Evolutionary conservation across 2,329 filamentous ascomycete species (phyloP), one percentile per base, ranked within the genome.

Genomic region (Penicillium sp.): DNA sequence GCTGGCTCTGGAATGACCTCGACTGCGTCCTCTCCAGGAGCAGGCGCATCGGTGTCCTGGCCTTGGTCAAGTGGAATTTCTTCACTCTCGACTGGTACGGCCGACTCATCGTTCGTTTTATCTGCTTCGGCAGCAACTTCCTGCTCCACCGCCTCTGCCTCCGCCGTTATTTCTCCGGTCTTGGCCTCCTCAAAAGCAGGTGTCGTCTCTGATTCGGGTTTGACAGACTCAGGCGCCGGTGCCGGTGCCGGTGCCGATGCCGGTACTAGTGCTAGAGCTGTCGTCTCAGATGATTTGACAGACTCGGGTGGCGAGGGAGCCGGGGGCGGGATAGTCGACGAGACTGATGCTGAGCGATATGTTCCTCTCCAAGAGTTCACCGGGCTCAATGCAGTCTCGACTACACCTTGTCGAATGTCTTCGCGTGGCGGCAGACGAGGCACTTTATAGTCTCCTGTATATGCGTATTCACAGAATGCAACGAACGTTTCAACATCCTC

Each of bases 381-480:
- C 9, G 56, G 38, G 42, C 49, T 57, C 1, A 45, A 18, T 13
- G 51, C 50, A 21, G 29, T 47, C 21, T 64, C 56, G 7, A 54
- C 46, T 23, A 57, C 50, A 3, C 57, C 55, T 24, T 52, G 36
- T 10, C 49, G 56, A 13, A 59, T 52, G 9, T 65, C 63, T 43
- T 66, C 63, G 7, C 54, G 52, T 10, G 38, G 56, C 9, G 66
- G 65, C 24, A 51, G 56, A 13, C 26, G 52, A 3, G 69, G 75
- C 26, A 73, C 70, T 10, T 60, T 69, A 54, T 79, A 80, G 47
- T 78, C 69, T 9, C 77, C 75, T 0, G 74, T 79, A 52, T 80
- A 81, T 12, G 76, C 76, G 67, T 75, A 80, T 55, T 80, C 73
- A 54, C 71, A 74, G 58, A 81, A 79, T 2, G 72, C 73, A 26